Conservation (phyloP, 2,329 filamentous ascomycete genomes). For the Claviceps arundinis region DNA sequence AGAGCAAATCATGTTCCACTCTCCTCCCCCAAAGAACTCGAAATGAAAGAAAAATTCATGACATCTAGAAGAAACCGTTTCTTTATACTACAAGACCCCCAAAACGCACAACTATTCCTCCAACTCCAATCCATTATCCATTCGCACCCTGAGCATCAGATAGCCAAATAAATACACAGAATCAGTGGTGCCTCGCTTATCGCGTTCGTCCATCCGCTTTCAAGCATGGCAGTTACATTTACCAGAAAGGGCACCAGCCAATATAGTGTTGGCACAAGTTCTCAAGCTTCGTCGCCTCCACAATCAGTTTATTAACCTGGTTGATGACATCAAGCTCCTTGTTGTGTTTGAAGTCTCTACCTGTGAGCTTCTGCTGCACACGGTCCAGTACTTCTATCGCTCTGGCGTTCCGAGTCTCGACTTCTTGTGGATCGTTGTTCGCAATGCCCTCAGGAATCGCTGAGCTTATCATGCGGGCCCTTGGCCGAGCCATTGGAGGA, state of each 20-base stretch:
- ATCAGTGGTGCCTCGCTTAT: neutral
- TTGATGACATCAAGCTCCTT: constrained; percentile 75
- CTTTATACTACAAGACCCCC: neutral
- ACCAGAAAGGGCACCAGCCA: constrained; percentile 99
- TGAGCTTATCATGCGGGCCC: constrained; percentile 49
- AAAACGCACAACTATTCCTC: neutral
- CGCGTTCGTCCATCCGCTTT: neutral
- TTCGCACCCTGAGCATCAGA: neutral
- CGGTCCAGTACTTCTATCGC: constrained; percentile 83
- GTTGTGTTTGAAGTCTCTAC: constrained; percentile 74
- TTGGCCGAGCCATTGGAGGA: constrained; percentile 33
- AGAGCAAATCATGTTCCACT: neutral
- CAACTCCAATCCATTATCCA: constrained; percentile 2
- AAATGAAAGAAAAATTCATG: neutral
- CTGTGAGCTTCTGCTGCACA: constrained; percentile 91
- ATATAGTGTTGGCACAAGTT: constrained; percentile 99
- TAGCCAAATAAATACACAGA: neutral
- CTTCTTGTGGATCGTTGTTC: constrained; percentile 30
- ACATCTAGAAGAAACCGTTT: neutral
- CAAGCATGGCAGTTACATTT: constrained; percentile 8
- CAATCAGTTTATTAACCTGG: constrained; percentile 89
- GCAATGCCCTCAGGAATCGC: constrained; percentile 22
- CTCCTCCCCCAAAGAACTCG: no score
- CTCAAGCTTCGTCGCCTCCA: constrained; percentile 91
- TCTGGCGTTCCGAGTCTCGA: constrained; percentile 82